phyloP scores from a whole-genome alignment of 1,284 basidiomycete species.

The Rhodotorula sp. region DNA sequence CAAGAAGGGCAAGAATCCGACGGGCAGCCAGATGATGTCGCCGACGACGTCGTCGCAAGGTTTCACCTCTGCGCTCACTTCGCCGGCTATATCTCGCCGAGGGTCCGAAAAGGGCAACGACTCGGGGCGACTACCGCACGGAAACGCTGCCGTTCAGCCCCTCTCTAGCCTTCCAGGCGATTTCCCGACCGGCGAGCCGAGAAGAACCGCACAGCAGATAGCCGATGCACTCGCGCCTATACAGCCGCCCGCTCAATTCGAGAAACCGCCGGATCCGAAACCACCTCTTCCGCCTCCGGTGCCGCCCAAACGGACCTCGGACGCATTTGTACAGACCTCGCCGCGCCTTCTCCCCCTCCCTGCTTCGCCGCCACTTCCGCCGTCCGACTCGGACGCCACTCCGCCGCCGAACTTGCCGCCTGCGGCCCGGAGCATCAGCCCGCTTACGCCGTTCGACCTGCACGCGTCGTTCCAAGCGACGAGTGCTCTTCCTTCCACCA shows the following conservation, averaged over 20 bases:
- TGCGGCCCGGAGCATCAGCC: background rate
- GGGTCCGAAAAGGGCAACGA: background rate
- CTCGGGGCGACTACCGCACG: too few relatives aligned
- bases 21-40: background rate
- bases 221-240: background rate
- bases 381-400: background rate
- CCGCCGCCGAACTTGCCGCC: constrained; percentile 5
- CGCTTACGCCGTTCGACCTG: constrained; percentile 23
- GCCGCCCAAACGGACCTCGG: background rate
- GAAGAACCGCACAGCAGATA: background rate
- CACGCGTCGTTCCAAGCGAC: constrained; percentile 35
- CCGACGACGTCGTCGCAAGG: background rate
- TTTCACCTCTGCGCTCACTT: background rate
- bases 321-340: constrained; percentile 22
- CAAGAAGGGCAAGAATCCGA: constrained; percentile 22
- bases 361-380: background rate
- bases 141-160: background rate
- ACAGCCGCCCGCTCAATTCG: background rate
- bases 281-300: too few relatives aligned
- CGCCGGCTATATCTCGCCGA: background rate
- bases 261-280: background rate
- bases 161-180: background rate
- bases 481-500: background rate
- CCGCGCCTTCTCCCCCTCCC: constrained; percentile 10
- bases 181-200: background rate